Evolutionary conservation across 2,329 filamentous ascomycete species (phyloP).

Genomic region (Aureobasidium sp.): DNA sequence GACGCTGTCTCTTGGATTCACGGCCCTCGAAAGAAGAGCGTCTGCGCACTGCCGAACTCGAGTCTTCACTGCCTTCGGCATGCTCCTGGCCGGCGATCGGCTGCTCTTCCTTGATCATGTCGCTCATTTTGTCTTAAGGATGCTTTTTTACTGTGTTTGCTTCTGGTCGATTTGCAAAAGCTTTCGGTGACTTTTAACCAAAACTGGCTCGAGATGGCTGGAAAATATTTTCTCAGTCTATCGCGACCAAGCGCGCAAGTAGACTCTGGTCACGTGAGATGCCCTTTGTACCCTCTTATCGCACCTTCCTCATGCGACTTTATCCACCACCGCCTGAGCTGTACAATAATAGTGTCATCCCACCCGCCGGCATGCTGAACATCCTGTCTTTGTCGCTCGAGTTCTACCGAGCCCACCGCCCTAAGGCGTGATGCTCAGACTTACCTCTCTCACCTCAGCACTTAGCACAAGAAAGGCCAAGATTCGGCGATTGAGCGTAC

Average conservation of each 20-base stretch:
- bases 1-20: slow-evolving; percentile 19
- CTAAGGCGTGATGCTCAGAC: not conserved
- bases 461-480: not conserved
- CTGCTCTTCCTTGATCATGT: not conserved
- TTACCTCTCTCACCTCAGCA: not conserved
- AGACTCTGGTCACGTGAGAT: not conserved
- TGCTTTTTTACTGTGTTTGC: not conserved
- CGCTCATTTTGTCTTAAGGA: slow-evolving; percentile 1
- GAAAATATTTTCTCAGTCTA: slow-evolving; percentile 11
- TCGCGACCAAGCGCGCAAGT: not conserved
- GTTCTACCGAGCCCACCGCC: not conserved
- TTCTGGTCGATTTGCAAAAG: not conserved
- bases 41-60: slow-evolving; percentile 12
- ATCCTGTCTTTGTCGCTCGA: not conserved
- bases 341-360: not conserved
- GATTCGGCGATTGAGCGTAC: not conserved
- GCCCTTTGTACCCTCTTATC: not conserved
- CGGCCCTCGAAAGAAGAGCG: slow-evolving; percentile 14
- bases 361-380: not conserved
- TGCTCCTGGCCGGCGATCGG: slow-evolving; percentile 4
- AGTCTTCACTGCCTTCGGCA: slow-evolving; percentile 4
- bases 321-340: not conserved
- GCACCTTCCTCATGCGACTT: not conserved
- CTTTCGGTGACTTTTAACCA: not conserved
- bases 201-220: slow-evolving; percentile 1